Percentiles rank a stretch among this genome's conserved stretches.
phyloP scores from a whole-genome alignment of 2,329 filamentous ascomycete species.

The Diaporthe aspalathi region DNA sequence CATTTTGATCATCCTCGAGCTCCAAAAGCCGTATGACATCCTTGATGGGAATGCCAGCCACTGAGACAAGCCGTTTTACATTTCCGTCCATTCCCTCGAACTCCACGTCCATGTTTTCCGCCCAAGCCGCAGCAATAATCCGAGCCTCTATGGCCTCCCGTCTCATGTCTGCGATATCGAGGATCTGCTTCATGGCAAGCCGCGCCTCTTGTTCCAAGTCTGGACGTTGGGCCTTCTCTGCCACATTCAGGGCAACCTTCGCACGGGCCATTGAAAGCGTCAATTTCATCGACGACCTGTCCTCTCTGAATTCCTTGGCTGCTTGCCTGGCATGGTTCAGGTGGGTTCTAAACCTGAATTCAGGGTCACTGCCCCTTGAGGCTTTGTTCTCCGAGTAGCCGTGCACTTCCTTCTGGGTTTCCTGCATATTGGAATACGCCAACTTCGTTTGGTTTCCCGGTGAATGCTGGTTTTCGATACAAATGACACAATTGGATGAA shows the following conservation, averaged over 20 bases:
- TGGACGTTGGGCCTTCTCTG: not conserved
- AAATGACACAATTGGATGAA: not conserved
- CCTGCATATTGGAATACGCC: not conserved
- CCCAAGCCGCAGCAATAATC: not conserved
- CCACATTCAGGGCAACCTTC: not conserved
- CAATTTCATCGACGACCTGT: not conserved
- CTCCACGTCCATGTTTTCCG: not conserved
- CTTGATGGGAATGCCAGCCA: not conserved
- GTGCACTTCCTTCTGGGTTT: not conserved
- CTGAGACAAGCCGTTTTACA: not conserved
- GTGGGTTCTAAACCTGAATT: not conserved
- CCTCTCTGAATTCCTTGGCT: not conserved
- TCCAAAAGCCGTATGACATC: slow-evolving; percentile 4
- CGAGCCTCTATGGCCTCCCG: slow-evolving; percentile 1
- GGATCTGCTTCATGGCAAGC: not conserved
- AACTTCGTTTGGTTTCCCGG: not conserved
- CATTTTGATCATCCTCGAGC: not conserved
- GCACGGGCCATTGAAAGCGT: not conserved
- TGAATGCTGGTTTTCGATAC: no score
- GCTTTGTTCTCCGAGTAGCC: not conserved
- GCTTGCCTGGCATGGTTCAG: not conserved
- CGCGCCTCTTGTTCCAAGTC: not conserved
- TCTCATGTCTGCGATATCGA: not conserved
- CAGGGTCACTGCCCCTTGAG: not conserved
- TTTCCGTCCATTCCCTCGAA: not conserved